phyloP scores from a whole-genome alignment of 345 rosid species.

The Melaleuca quinquenervia region DNA sequence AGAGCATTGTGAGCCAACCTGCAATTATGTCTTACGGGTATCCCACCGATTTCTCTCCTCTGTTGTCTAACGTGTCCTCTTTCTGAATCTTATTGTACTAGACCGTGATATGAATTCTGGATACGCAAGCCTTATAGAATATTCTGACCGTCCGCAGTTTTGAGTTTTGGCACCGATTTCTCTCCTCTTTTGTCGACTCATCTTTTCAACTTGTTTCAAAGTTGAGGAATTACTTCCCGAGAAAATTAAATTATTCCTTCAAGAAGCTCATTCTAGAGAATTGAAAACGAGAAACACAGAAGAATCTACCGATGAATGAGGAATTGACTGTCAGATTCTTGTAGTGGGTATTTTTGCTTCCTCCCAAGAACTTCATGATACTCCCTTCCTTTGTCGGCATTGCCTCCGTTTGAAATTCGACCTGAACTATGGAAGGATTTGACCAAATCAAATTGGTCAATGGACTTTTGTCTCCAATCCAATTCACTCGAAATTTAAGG shows the following conservation, averaged over 20 bases:
- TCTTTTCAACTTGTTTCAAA: no score
- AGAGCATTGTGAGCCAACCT: constrained; percentile 97
- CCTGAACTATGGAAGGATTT: background rate
- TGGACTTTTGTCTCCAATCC: background rate
- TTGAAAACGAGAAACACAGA: background rate
- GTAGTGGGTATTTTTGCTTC: background rate
- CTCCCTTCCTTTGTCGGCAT: no score
- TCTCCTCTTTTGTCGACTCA: no score
- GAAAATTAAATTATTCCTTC: background rate
- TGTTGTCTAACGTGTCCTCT: no score
- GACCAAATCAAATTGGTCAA: no score
- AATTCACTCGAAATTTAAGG: background rate
- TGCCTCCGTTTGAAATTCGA: no score
- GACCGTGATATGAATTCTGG: no score
- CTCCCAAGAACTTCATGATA: background rate
- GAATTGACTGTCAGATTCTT: background rate
- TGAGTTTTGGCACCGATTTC: no score
- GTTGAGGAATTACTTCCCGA: background rate
- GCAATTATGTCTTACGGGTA: constrained; percentile 99
- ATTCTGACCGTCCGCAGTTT: no score
- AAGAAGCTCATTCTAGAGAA: background rate
- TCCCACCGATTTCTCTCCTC: no score
- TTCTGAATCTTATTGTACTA: no score
- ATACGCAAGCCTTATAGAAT: no score
- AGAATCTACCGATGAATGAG: background rate